Base-by-base conservation (phyloP, 2,329 filamentous ascomycete genomes). In the Aspergillus felis region DNA sequence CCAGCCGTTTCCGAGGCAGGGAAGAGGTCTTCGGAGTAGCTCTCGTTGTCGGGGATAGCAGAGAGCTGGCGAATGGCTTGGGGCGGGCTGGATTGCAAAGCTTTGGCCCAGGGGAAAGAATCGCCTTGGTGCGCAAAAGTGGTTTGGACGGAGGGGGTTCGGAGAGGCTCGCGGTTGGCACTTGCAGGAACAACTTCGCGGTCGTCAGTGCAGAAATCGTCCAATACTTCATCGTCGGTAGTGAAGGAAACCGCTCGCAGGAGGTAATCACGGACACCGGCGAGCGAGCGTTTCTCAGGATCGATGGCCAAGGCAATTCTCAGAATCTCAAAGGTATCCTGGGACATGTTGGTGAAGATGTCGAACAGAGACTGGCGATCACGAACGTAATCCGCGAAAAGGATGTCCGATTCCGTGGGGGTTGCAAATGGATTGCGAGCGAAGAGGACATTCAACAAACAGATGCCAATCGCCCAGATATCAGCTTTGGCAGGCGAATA, bases 341-440 rank as follows among this genome's bases (percentile, higher is more conserved):
- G 91, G 51, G 93, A 97, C 93, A 99, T 96, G 75, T 90, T 92
- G 42, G 94, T 92, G 76, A 99, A 99, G 68, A 97, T 91, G 74
- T 99, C 94, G 73, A 99, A 99, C 57, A 99, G 85, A 44, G 90
- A 95, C 76, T 97, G 92, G 74, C 92, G 92, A 78, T 99, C 93
- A 58, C 90, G 87, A 52, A 88, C 90, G 73, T 95, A 99, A 76
- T 99, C 94, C 61, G 92, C 82, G 77, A 96, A 99, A 51, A 99
- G 80, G 12, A 92, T 89, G 70, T 99, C 94, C n/a, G 89, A 87
- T 75, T 92, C 87, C 1, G 91, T 92, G 0, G 94, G 94, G 2
- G 88, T 90, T 53, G 90, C 92, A 74, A 99, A 99, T 0, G 94
- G 94, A 73, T 99, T 99, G 72, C 92, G 89, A 56, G 92, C 93